phyloP scores from a whole-genome alignment of 306 rosid genomes.

The Carpinus viminea region DNA sequence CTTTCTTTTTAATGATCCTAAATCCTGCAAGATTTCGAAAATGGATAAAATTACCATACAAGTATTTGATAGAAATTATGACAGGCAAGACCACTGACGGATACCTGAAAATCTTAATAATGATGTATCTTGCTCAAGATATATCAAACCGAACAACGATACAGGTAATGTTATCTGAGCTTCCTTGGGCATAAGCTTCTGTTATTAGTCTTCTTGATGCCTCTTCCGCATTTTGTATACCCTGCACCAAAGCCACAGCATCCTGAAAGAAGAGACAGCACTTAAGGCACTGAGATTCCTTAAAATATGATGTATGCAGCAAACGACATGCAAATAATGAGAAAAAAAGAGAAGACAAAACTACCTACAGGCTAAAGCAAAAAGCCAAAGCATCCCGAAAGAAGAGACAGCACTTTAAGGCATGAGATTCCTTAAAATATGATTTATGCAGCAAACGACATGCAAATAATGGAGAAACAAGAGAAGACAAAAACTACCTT shows the following conservation, averaged over 20 bases:
- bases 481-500: neutral
- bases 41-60: neutral
- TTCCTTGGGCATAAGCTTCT: conserved; percentile 78
- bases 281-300: conserved; percentile 20
- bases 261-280: conserved; percentile 49
- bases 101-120: conserved; percentile 21
- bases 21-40: conserved; percentile 34
- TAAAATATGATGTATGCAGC: conserved; percentile 1
- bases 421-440: conserved; percentile 11
- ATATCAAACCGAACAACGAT: conserved; percentile 77
- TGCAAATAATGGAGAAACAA: neutral
- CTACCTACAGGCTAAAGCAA: neutral
- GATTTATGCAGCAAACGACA: neutral
- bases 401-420: conserved; percentile 21
- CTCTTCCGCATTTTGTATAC: conserved; percentile 68
- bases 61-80: conserved; percentile 5
- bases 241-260: conserved; percentile 70
- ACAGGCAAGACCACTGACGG: conserved; percentile 10
- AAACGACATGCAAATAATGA: neutral
- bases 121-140: conserved; percentile 37
- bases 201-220: conserved; percentile 70
- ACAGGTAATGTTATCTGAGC: conserved; percentile 88
- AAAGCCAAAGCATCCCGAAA: conserved; percentile 70
- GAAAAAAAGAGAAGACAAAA: neutral
- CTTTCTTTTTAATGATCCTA: conserved; percentile 23